Percentiles rank a stretch among this genome's conserved stretches.
Conservation (phyloP, 768 basidiomycete species). For the Tricholoma saponaceum region DNA sequence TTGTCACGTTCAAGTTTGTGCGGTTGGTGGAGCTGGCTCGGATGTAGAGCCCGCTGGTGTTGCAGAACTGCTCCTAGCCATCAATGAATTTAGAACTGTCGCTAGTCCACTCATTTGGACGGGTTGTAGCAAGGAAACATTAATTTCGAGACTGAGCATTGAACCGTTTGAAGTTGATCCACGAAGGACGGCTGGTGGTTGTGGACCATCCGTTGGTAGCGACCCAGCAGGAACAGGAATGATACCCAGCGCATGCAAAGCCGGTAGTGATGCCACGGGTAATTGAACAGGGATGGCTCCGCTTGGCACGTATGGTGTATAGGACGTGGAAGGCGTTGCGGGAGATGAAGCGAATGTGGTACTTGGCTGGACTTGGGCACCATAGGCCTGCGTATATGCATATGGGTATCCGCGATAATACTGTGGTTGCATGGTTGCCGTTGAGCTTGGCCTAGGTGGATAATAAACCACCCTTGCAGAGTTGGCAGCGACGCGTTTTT, state of each 20-base stretch:
- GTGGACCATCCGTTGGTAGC: slow-evolving; percentile 47
- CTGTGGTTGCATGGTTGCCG: slow-evolving; percentile 37
- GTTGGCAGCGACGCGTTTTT: slow-evolving; percentile 53
- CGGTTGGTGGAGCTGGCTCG: background rate
- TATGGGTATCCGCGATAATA: slow-evolving; percentile 68
- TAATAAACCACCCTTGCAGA: slow-evolving; percentile 41
- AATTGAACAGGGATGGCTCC: slow-evolving; percentile 64
- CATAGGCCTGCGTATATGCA: slow-evolving; percentile 60
- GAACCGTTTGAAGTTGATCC: slow-evolving; percentile 69
- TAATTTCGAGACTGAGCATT: slow-evolving; percentile 75
- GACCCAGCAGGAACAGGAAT: slow-evolving; percentile 60
- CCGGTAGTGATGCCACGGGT: slow-evolving; percentile 59
- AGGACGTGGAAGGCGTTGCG: slow-evolving; percentile 22
- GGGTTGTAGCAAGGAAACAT: slow-evolving; percentile 66
- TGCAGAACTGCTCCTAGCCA: slow-evolving; percentile 38
- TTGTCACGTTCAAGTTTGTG: background rate
- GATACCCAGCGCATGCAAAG: slow-evolving; percentile 71
- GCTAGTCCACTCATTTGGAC: slow-evolving; percentile 78
- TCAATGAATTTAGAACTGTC: slow-evolving; percentile 65
- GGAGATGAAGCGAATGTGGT: slow-evolving; percentile 27
- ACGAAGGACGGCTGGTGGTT: slow-evolving; percentile 72
- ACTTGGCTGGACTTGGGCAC: slow-evolving; percentile 21
- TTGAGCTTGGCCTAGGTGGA: slow-evolving; percentile 22
- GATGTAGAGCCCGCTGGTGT: background rate
- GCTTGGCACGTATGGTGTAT: slow-evolving; percentile 33